Percentiles rank a stretch among this genome's conserved stretches.
These are phyloP conservation scores for Tolypocladium endophyticum DNA, from an alignment of 2,329 filamentous ascomycete species.

Conservation along the genomic window DNA sequence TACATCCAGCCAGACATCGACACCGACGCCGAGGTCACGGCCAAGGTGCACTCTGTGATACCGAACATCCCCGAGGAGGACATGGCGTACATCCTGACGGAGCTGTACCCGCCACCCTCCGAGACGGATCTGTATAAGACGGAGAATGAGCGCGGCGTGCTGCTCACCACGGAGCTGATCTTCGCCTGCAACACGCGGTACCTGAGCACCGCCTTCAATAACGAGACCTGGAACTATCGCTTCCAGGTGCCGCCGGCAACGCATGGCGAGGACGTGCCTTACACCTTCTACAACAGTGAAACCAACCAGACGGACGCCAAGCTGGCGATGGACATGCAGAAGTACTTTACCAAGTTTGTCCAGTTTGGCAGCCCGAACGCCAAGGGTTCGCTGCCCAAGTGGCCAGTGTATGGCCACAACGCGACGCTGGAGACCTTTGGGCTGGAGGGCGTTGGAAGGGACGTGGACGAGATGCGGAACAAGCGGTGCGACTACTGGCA, in stretches of 20 bases:
- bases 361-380: slow-evolving; percentile 15
- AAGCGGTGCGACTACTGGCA: slow-evolving; percentile 17
- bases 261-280: slow-evolving; percentile 38
- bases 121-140: slow-evolving; percentile 1
- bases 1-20: slow-evolving; percentile 34
- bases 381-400: not conserved
- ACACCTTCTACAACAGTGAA: slow-evolving; percentile 35
- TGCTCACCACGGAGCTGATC: slow-evolving; percentile 27
- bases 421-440: slow-evolving; percentile 4
- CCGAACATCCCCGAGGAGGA: slow-evolving; percentile 4
- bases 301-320: slow-evolving; percentile 12
- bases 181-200: slow-evolving; percentile 42
- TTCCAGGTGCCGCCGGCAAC: slow-evolving; percentile 38
- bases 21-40: slow-evolving; percentile 25
- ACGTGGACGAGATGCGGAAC: slow-evolving; percentile 8
- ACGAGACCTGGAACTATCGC: slow-evolving; percentile 36
- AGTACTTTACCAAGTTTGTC: slow-evolving; percentile 20
- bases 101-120: slow-evolving; percentile 6
- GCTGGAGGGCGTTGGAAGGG: not conserved
- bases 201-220: slow-evolving; percentile 31
- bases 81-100: slow-evolving; percentile 26
- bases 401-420: slow-evolving; percentile 3
- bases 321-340: slow-evolving; percentile 17
- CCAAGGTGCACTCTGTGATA: slow-evolving; percentile 22
- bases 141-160: slow-evolving; percentile 19